Conservation (phyloP, 306 rosid genomes). For the Acacia melanoxylon region DNA sequence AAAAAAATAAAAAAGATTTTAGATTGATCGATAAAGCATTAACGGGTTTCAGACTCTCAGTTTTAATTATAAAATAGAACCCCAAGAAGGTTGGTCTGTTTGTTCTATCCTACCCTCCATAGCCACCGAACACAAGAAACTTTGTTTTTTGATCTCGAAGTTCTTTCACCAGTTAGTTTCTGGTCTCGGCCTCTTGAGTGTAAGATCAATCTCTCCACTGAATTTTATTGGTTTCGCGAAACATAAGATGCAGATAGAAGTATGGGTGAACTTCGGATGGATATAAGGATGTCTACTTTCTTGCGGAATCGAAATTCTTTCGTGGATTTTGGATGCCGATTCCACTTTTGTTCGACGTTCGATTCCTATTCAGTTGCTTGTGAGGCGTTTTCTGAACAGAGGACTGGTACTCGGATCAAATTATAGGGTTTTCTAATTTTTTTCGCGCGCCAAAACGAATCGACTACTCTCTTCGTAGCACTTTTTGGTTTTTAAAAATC, state of each 20-base stretch:
- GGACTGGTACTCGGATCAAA: background rate
- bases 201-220: background rate
- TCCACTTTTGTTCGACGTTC: conserved; percentile 58
- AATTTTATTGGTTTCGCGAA: background rate
- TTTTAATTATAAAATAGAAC: no score
- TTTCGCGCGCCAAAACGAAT: background rate
- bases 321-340: conserved; percentile 48
- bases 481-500: background rate
- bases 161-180: background rate
- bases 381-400: conserved; percentile 75
- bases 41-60: no score
- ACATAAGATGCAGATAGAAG: conserved; percentile 51
- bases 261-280: conserved; percentile 44
- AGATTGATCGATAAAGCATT: no score
- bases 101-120: background rate
- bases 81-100: fast-evolving
- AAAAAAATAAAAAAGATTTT: no score
- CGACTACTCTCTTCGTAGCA: background rate
- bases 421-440: conserved; percentile 19
- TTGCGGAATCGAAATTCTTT: background rate
- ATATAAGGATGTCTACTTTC: conserved; percentile 9
- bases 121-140: background rate
- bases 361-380: conserved; percentile 67
- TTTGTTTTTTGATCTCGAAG: background rate
- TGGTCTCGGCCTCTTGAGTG: background rate